These are phyloP conservation scores for Neopestalotiopsis clavispora DNA, from an alignment of 2,329 filamentous ascomycete genomes.

Conservation along the genomic window DNA sequence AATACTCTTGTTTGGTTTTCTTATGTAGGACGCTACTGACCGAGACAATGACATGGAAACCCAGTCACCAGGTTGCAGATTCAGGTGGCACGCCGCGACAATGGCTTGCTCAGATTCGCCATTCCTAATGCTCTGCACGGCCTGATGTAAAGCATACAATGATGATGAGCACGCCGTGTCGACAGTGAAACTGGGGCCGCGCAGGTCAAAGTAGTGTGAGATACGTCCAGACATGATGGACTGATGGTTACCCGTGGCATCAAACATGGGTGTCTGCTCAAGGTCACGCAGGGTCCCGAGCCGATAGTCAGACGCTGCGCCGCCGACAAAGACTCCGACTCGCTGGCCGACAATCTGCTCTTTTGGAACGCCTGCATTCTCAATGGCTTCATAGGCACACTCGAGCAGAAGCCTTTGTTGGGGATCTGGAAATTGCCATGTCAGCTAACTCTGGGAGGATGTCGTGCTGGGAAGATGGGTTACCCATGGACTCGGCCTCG, in stretches of 20 bases:
- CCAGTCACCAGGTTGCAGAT: constrained; percentile 27
- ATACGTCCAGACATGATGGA: constrained; percentile 38
- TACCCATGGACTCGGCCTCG: constrained; percentile 41
- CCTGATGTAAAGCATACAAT: constrained; percentile 39
- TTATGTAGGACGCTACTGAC: not conserved
- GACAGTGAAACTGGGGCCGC: constrained; percentile 46
- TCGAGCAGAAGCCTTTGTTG: constrained; percentile 36
- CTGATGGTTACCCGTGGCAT: constrained; percentile 32
- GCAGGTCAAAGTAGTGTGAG: constrained; percentile 40
- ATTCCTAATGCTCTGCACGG: constrained; percentile 31
- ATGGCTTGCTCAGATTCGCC: constrained; percentile 30
- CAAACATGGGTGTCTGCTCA: constrained; percentile 22
- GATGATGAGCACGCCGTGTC: constrained; percentile 52
- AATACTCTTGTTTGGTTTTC: too few relatives aligned
- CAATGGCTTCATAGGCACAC: constrained; percentile 37
- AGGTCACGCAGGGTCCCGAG: constrained; percentile 20
- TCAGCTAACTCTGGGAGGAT: not conserved
- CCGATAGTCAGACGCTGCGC: constrained; percentile 19
- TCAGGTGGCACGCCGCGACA: constrained; percentile 23
- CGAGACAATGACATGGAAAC: constrained; percentile 28
- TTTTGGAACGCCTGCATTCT: constrained; percentile 25
- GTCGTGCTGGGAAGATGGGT: constrained; percentile 12
- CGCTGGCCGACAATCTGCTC: constrained; percentile 18
- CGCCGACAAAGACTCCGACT: constrained; percentile 23
- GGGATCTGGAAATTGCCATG: constrained; percentile 25